Base-by-base conservation (phyloP, 148 eudicot species). In the Chenopodium album region DNA sequence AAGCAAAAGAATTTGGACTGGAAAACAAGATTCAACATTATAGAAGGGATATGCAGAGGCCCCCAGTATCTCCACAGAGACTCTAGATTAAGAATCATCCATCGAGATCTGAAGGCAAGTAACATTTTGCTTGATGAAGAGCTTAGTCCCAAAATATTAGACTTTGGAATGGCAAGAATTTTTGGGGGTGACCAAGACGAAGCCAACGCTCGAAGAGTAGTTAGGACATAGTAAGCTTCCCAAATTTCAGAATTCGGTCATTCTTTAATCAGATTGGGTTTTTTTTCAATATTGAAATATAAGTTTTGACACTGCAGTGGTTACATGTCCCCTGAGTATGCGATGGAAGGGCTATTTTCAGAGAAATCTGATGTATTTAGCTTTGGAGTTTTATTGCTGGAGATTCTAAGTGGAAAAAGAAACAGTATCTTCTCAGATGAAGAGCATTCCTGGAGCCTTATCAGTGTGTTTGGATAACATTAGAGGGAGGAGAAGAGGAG, bases 81-180 rank as follows among this genome's bases (percentile, higher is more conserved):
- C 81, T 91, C 93, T 7, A 84, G 90, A 77, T 79, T 89, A 65
- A 89, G 78, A 63, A 89, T 91, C 50, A 89, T 90, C 78, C 93
- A 89, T 20, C 78, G 92, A 87, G 91, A 90, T 82, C 72, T 90
- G 62, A 88, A 90, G 84, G 82, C 88, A 23, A 85, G 93, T 80
- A 91, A 91, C 78, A 84, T 91, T 46, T 72, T 91, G 73, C 83
- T 91, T 20, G 93, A 91, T 68, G 76, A 85, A 67, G 85, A 88
- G 28, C 79, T 87, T 73, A 85, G 86, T 63, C 88, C 92, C 11
- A 91, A 91, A 84, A 89, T 91, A 46, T 89, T 90, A 16, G 94
- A 91, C 70, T 91, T 91, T 69, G 94, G 94, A 19, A 86, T 91
- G 91, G 94, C 94, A 32, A 87, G 90, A 47, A 88, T 87, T 28